Percentiles rank a stretch among this genome's conserved stretches.
Evolutionary conservation across 129 eudicot genomes (phyloP).

Genomic region (Artemisia annua): DNA sequence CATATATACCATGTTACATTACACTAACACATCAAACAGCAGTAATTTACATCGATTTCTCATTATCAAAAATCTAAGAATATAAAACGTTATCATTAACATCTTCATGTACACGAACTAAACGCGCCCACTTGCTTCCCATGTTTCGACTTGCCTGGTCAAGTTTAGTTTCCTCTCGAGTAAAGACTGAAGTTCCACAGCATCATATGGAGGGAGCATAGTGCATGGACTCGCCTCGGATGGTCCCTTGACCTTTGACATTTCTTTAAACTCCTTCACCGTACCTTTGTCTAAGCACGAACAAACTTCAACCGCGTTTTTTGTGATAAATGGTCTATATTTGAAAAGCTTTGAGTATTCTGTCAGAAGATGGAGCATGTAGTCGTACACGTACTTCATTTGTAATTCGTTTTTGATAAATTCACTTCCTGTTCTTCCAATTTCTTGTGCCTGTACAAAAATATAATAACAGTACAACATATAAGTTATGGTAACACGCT

Average conservation of each 20-base stretch:
- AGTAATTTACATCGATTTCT: slow-evolving; percentile 1
- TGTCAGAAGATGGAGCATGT: slow-evolving; percentile 51
- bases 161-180: slow-evolving; percentile 30
- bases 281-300: slow-evolving; percentile 33
- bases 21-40: slow-evolving; percentile 2
- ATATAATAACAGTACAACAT: neutral
- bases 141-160: slow-evolving; percentile 37
- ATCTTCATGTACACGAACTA: neutral
- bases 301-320: slow-evolving; percentile 51
- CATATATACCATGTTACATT: slow-evolving; percentile 10
- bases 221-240: slow-evolving; percentile 40
- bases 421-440: slow-evolving; percentile 51
- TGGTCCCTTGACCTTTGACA: slow-evolving; percentile 41
- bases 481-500: neutral
- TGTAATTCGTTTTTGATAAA: slow-evolving; percentile 45
- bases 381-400: slow-evolving; percentile 53
- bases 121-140: slow-evolving; percentile 37
- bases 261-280: slow-evolving; percentile 35
- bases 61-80: slow-evolving; percentile 9
- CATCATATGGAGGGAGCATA: slow-evolving; percentile 42
- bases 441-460: slow-evolving; percentile 46
- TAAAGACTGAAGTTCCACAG: slow-evolving; percentile 23
- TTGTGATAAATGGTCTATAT: slow-evolving; percentile 45
- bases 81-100: neutral
- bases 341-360: slow-evolving; percentile 56